A percentile compares a stretch with the other conserved stretches of the same genome.
phyloP scores from a whole-genome alignment of 164 flowering plant genomes.

The Piper betle region DNA sequence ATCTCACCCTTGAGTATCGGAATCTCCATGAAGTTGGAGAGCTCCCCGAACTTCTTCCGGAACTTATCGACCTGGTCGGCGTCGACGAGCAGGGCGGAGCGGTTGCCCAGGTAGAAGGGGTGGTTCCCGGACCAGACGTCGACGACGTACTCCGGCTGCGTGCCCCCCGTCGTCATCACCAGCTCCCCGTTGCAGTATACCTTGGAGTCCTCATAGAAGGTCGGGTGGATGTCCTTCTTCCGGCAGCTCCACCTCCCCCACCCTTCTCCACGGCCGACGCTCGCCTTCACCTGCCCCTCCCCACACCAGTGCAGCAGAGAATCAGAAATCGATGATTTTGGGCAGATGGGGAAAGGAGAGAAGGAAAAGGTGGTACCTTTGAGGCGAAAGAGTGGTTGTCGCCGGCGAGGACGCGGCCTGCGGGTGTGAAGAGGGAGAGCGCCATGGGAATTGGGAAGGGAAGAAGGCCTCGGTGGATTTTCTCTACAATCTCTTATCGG shows the following conservation, averaged over 20 bases:
- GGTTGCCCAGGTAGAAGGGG: constrained; percentile 61
- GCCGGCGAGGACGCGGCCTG: too few species aligned
- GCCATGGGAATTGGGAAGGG: too few species aligned
- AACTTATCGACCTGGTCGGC: constrained; percentile 77
- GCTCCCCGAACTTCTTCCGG: constrained; percentile 46
- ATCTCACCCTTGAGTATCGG: constrained; percentile 73
- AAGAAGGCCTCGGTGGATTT: too few species aligned
- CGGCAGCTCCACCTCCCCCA: constrained; percentile 33
- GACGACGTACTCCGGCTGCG: constrained; percentile 72
- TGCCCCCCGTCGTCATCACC: constrained; percentile 80
- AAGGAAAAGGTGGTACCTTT: too few species aligned
- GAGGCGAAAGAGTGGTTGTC: too few species aligned
- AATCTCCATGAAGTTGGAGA: constrained; percentile 44
- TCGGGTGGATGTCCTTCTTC: constrained; percentile 76
- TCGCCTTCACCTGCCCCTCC: constrained; percentile 5
- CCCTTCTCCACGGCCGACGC: neutral
- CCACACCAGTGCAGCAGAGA: too few species aligned
- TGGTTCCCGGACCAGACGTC: constrained; percentile 94
- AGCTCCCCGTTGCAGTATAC: constrained; percentile 79
- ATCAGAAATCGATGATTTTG: too few species aligned
- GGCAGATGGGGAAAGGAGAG: too few species aligned
- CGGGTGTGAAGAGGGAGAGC: too few species aligned
- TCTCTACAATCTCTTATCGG: too few species aligned
- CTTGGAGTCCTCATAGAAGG: constrained; percentile 58
- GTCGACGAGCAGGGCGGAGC: constrained; percentile 36